Base-by-base conservation (phyloP, 1,284 basidiomycete species). In the Moniliella sp. region DNA sequence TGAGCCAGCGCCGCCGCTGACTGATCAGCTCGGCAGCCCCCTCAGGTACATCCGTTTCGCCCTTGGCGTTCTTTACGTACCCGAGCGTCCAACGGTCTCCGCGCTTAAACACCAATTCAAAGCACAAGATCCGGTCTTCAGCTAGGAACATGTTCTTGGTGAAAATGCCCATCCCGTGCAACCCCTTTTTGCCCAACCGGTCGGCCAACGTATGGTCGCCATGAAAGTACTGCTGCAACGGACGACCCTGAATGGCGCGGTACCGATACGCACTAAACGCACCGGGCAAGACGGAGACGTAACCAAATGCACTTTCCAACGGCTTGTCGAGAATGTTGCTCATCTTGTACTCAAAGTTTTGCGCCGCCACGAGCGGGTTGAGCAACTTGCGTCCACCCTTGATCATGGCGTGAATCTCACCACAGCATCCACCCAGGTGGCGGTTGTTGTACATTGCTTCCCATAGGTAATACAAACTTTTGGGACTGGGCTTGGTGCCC, bases 251-350 rank as follows among this genome's bases (percentile, higher is more conserved):
- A 12, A 88, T 69, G 15, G 39, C 37, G 43, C 70, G 75, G 67
- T 83, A 86, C 25, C 80, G 71, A 62, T 86, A 88, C 9, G 82
- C 82, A 43, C 77, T 81, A 67, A 88, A 88, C 5, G 82, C 82
- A 57, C 82, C 82, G 12, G 59, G 66, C 13, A 67, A 65, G 31
- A 91, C 82, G 39, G 76, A 77, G 53, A 88, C 86, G 62, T 83
- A 80, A 16, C 82, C 84, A 50, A 91, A 91, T 45, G 86, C 68
- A 11, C 74, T 77, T 55, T 94, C 86, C 10, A 77, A 81, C 1
- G 86, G 78, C 62, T 94, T 94, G 63, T 93, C 86, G 27, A 93
- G 67, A 42, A 93, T 88, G 57, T 81, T 76, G 44, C 78, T 78
- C 48, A 82, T 72, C 62, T 81, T 80, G 65, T 79, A 79, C 71